Base-by-base conservation (phyloP, 371 early-diverging fungal species). In the Syncephalastrum monosporum region DNA sequence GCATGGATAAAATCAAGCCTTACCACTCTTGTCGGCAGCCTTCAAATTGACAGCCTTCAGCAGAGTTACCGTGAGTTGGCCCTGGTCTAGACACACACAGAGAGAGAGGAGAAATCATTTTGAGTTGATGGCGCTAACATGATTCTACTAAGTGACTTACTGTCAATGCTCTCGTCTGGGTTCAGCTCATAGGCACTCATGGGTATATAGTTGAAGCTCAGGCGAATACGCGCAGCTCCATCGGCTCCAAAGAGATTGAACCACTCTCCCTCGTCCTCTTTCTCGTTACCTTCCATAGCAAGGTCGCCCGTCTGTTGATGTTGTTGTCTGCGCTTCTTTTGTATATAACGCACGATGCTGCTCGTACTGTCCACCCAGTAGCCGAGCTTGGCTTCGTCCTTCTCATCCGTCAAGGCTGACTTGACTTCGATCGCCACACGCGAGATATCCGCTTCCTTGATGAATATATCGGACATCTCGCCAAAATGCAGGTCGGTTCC, bases 391-490 rank as follows among this genome's bases (percentile, higher is more conserved):
- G 53, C 49, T 25, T 70, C 68, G 27, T 71, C 67, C n/a, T 69
- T 71, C 25, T 68, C 72, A 4, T 55, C 63, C 0, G 47, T 23
- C 19, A 56, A 42, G 6, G 63, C 59, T 5, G 70, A 69, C 17
- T 68, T 77, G 42, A 86, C 53, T 42, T 75, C 64, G 42, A 86
- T 71, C 1, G 74, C 71, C 14, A 86, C 60, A 47, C 74, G 77
- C n/a, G 85, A 78, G 19, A 79, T 82, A 12, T 83, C 84, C 7
- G 77, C 71, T 44, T 86, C 87, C 56, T 84, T 84, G 29, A 86
- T 67, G 57, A 84, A 82, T 0, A 83, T 80, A 56, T 84, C 83
- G 0, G 76, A 67, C 3, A 55, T 63, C 50, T 69, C 72, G 15
- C 71, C 65, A 44, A 75, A 71, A 1, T 54, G 50, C n/a, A 79